Evolutionary conservation across 768 basidiomycete genomes (phyloP).

Genomic region (Hysterangium stoloniferum): DNA sequence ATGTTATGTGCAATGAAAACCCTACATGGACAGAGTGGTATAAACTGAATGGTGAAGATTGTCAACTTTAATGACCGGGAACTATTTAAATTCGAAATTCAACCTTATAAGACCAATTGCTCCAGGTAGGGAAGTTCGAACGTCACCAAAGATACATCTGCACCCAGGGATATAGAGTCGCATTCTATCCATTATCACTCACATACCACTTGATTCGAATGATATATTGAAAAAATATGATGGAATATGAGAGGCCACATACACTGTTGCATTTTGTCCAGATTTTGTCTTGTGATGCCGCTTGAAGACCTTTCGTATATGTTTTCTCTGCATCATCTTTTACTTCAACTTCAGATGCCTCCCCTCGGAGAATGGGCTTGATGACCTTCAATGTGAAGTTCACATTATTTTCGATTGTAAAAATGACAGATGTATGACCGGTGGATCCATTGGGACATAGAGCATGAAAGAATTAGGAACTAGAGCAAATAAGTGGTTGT

Average conservation of each 20-base stretch:
- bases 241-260: no score
- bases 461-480: conserved; percentile 14
- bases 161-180: conserved; percentile 1
- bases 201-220: background rate
- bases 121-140: background rate
- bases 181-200: background rate
- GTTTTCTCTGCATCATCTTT: background rate
- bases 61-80: no score
- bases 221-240: background rate
- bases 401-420: conserved; percentile 17
- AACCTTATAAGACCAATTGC: no score
- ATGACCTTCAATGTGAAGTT: background rate
- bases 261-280: no score
- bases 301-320: background rate
- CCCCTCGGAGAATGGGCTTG: background rate
- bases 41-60: no score
- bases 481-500: background rate
- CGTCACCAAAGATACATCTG: conserved; percentile 5
- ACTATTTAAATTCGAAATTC: no score
- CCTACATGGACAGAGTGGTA: no score
- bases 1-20: no score
- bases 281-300: background rate
- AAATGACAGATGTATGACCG: conserved; percentile 19
- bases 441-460: conserved; percentile 18
- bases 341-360: background rate